Conservation (phyloP, 495 filamentous ascomycete genomes). For the Aspergillus bertholletiae region DNA sequence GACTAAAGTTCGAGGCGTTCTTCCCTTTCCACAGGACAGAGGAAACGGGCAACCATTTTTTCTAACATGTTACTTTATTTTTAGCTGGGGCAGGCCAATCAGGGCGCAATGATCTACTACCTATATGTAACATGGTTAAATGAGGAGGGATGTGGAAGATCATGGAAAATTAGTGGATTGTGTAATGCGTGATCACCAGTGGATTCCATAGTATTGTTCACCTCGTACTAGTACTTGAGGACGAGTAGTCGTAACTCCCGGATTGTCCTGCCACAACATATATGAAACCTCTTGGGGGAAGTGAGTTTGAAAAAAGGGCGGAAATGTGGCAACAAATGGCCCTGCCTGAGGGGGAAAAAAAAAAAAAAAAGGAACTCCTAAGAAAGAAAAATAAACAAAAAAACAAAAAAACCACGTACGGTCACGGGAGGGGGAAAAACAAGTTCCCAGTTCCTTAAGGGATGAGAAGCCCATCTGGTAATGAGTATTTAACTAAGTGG, state of each 20-base stretch:
- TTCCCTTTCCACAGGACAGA: neutral
- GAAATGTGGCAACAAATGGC: neutral
- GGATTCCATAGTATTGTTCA: slow-evolving; percentile 4
- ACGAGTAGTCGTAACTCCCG: too few species aligned
- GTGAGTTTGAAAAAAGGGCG: neutral
- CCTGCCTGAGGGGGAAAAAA: neutral
- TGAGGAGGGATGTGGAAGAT: slow-evolving; percentile 18
- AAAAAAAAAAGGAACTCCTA: slow-evolving; percentile 5
- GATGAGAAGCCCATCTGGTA: neutral
- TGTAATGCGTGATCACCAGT: slow-evolving; percentile 6
- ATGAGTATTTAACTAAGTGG: slow-evolving; percentile 17
- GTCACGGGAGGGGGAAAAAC: neutral
- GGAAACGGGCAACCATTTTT: neutral
- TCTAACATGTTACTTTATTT: slow-evolving; percentile 17
- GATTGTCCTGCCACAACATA: neutral
- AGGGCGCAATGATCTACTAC: slow-evolving; percentile 20
- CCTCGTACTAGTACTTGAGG: neutral
- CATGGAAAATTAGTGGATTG: slow-evolving; percentile 13
- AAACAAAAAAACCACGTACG: too few species aligned
- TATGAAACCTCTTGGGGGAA: neutral
- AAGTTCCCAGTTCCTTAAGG: neutral
- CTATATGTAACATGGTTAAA: slow-evolving; percentile 21
- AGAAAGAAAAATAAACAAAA: slow-evolving; percentile 3
- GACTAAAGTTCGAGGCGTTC: neutral
- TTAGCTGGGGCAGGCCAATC: slow-evolving; percentile 17